Evolutionary conservation across 768 basidiomycete genomes (phyloP), one percentile per base, ranked within the genome.

Genomic region (Suillus occidentalis): DNA sequence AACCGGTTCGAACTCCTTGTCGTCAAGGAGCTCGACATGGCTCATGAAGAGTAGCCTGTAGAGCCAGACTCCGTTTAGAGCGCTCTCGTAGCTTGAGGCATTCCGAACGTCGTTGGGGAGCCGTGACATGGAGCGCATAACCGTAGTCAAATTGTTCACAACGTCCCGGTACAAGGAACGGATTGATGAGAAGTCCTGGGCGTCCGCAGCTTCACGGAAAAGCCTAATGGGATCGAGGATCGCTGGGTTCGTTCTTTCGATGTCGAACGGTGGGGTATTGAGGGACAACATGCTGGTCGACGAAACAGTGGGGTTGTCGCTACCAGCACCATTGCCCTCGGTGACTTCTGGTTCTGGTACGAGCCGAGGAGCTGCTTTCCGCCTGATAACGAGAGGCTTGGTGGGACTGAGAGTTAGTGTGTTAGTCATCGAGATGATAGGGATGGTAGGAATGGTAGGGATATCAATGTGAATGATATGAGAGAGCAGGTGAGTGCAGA

Each of bases 191-290:
- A 72, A 47, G 60, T 78, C 75, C 12, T 67, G 68, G 1, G 73
- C 66, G 18, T 68, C 69, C 16, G 71, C 63, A 10, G 76, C 58
- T 25, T 56, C 56, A 59, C 65, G 71, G 56, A 82, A 73, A 60
- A 75, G 68, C 0, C 67, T 67, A 25, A 73, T 66, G 4, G 77
- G 71, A 16, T 65, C 64, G 60, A 78, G 56, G 62, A 82, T 77
- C 1, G 79, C 77, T 1, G 80, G 78, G 63, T 78, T 80, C 8
- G 76, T 72, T 49, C 65, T 72, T 34, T 77, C 75, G 25, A 81
- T 71, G 45, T 75, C 64, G 61, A 77, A 78, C 7, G 55, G 69
- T 22, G 71, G 64, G 56, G 60, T 13, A 6, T 36, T 39, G 58
- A 25, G 12, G 37, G 52, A 60, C 10, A 65, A 28, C 13, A 65